These are phyloP conservation scores for Trapa bicornis DNA, from an alignment of 345 rosid species.

Conservation along the genomic window DNA sequence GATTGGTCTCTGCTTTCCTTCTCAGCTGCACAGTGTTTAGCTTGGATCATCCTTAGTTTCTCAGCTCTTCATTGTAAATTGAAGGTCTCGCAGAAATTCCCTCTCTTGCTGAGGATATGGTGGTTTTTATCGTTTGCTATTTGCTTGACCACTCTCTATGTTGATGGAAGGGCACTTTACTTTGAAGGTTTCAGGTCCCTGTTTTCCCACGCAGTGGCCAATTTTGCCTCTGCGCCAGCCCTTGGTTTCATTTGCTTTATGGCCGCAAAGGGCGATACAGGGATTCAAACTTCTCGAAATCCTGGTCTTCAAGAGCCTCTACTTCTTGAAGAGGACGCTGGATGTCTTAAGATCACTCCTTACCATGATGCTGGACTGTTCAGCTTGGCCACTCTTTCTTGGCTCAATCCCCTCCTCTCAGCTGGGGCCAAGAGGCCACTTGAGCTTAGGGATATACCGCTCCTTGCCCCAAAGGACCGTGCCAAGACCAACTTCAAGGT, in stretches of 20 bases:
- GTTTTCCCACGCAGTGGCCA: conserved; percentile 56
- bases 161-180: conserved; percentile 54
- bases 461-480: conserved; percentile 77
- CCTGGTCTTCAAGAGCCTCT: conserved; percentile 81
- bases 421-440: conserved; percentile 88
- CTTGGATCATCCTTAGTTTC: conserved; percentile 76
- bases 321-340: conserved; percentile 79
- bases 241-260: conserved; percentile 72
- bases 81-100: conserved; percentile 62
- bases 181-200: conserved; percentile 39
- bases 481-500: conserved; percentile 78
- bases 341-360: conserved; percentile 75
- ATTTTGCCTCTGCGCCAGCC: conserved; percentile 74
- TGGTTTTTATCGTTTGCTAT: conserved; percentile 68
- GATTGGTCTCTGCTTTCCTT: conserved; percentile 51
- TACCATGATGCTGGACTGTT: conserved; percentile 62
- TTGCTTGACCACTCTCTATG: conserved; percentile 56
- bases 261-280: conserved; percentile 60
- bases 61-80: conserved; percentile 69
- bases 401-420: conserved; percentile 92
- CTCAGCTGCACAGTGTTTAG: conserved; percentile 61
- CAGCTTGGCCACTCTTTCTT: conserved; percentile 78
- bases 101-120: conserved; percentile 70
- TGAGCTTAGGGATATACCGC: conserved; percentile 95
- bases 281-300: conserved; percentile 45